These are phyloP conservation scores for Phycomyces blakesleeanus DNA, from an alignment of 192 early-diverging fungal species.

Conservation along the genomic window DNA sequence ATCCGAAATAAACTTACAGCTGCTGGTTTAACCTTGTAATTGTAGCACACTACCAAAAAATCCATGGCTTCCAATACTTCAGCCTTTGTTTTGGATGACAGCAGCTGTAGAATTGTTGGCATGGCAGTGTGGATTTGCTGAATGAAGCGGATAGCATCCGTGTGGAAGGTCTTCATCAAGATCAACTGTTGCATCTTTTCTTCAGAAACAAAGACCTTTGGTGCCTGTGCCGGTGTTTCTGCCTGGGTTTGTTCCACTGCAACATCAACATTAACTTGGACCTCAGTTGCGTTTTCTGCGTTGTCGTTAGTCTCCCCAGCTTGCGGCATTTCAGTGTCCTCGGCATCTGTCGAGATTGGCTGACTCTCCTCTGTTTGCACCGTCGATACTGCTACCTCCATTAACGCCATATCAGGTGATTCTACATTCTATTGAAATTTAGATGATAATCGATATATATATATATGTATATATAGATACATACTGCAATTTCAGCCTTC, in stretches of 20 bases:
- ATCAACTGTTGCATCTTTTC: constrained; percentile 50
- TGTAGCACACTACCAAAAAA: constrained; percentile 83
- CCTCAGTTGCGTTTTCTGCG: background rate
- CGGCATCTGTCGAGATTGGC: constrained; percentile 5
- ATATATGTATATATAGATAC: constrained; percentile 3
- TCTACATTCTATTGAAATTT: background rate
- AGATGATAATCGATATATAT: background rate
- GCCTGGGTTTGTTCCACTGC: no score
- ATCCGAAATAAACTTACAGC: constrained; percentile 40
- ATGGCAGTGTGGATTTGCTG: constrained; percentile 74
- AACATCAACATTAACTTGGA: constrained; percentile 19
- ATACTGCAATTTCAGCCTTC: constrained; percentile 64
- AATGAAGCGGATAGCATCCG: constrained; percentile 85
- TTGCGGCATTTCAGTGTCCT: constrained; percentile 34
- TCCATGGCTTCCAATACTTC: constrained; percentile 97
- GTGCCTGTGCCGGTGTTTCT: constrained; percentile 21
- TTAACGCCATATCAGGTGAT: background rate
- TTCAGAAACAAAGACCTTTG: constrained; percentile 36
- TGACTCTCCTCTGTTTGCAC: background rate
- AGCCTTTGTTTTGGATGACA: constrained; percentile 84
- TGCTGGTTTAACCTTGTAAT: constrained; percentile 82
- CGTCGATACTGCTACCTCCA: constrained; percentile 8
- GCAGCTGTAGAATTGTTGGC: constrained; percentile 75
- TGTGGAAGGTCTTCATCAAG: constrained; percentile 72
- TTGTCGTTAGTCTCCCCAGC: background rate